phyloP scores from a whole-genome alignment of 352 stramenopile species.

The Globisporangium iwayamae region DNA sequence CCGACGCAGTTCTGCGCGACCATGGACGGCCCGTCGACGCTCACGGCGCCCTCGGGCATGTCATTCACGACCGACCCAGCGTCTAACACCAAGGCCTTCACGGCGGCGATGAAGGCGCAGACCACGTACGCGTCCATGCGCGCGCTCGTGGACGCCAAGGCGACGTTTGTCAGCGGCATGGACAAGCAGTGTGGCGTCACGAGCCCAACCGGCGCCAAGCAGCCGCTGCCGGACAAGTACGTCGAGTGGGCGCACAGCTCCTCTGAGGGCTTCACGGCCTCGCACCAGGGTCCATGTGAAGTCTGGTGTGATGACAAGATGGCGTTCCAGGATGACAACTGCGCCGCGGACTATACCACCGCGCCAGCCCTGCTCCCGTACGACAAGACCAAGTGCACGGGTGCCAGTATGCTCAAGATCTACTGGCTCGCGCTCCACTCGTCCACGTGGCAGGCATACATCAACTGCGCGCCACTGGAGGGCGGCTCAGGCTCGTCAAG shows the following conservation, averaged over 20 bases:
- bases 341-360: conserved; percentile 29
- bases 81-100: conserved; percentile 25
- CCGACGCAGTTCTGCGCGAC: conserved; percentile 15
- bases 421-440: conserved; percentile 41
- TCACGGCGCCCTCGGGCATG: conserved; percentile 13
- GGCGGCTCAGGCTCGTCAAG: not conserved
- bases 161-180: not conserved
- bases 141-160: conserved; percentile 18
- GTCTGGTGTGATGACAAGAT: conserved; percentile 48
- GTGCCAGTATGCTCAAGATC: conserved; percentile 30
- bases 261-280: conserved; percentile 24
- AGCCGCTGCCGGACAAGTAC: conserved; percentile 27
- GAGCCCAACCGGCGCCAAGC: conserved; percentile 27
- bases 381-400: conserved; percentile 41
- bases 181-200: conserved; percentile 25
- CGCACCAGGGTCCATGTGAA: conserved; percentile 43
- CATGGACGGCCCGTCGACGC: conserved; percentile 8
- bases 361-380: conserved; percentile 36
- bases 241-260: conserved; percentile 36
- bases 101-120: conserved; percentile 19
- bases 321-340: conserved; percentile 51
- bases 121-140: conserved; percentile 20
- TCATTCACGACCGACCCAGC: conserved; percentile 15
- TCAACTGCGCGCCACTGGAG: conserved; percentile 18
- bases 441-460: conserved; percentile 31